These are phyloP conservation scores for Endocarpon pusillum DNA, from an alignment of 495 filamentous ascomycete genomes.

Conservation along the genomic window DNA sequence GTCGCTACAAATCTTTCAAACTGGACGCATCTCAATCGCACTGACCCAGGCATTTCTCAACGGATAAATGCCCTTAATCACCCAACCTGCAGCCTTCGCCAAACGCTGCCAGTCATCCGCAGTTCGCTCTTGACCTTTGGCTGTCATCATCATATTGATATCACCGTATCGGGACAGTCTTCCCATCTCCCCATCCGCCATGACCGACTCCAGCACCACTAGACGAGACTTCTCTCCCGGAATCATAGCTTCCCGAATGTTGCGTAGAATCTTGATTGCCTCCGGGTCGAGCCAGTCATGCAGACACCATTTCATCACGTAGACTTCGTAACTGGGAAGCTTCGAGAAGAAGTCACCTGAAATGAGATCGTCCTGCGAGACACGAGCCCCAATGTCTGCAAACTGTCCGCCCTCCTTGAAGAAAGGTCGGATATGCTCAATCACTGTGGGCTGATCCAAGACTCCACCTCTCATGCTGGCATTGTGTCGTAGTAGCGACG, in stretches of 20 bases:
- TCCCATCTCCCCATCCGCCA: slow-evolving; percentile 7
- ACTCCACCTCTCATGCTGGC: slow-evolving; percentile 4
- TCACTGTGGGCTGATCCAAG: slow-evolving; percentile 8
- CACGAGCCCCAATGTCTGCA: background rate
- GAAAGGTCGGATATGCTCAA: slow-evolving; percentile 1
- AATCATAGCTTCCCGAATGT: slow-evolving; percentile 6
- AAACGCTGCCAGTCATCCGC: background rate
- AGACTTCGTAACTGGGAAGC: slow-evolving; percentile 9
- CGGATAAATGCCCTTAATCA: slow-evolving; percentile 5
- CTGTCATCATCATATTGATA: slow-evolving; percentile 10
- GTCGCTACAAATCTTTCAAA: too few species aligned
- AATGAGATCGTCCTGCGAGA: slow-evolving; percentile 3
- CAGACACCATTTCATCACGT: slow-evolving; percentile 17
- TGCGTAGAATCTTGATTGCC: slow-evolving; percentile 5
- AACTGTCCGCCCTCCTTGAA: background rate
- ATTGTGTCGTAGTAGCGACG: slow-evolving; percentile 6
- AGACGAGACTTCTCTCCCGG: slow-evolving; percentile 5
- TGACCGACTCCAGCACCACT: slow-evolving; percentile 13
- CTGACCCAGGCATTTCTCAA: slow-evolving; percentile 10
- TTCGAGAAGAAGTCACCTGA: slow-evolving; percentile 13
- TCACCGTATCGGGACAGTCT: slow-evolving; percentile 7
- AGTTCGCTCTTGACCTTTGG: background rate
- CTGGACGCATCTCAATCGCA: slow-evolving; percentile 11
- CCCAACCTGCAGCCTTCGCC: slow-evolving; percentile 9
- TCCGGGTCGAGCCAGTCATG: slow-evolving; percentile 17